Evolutionary conservation across 2,329 filamentous ascomycete genomes (phyloP).

Genomic region (Fusarium falciforme): DNA sequence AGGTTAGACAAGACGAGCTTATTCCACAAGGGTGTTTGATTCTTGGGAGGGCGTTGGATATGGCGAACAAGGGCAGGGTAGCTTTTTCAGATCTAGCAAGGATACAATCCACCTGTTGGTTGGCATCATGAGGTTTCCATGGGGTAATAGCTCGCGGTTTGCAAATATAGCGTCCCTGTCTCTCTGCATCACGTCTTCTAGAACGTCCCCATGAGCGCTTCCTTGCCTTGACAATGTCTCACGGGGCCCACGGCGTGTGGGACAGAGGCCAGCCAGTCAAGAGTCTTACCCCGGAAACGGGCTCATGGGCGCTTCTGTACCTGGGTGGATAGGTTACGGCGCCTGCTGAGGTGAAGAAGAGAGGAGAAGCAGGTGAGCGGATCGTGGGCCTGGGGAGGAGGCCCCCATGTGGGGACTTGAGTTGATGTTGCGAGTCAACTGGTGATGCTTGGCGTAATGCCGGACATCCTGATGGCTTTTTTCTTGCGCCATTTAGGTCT

Average conservation of each 20-base stretch:
- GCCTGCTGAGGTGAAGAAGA: neutral
- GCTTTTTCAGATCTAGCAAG: neutral
- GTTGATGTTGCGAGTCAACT: slow-evolving; percentile 1
- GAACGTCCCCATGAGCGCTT: neutral
- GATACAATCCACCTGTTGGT: slow-evolving; percentile 5
- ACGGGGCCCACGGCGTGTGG: neutral
- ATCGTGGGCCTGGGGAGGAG: slow-evolving; percentile 4
- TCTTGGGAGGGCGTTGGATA: neutral
- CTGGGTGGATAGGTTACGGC: neutral
- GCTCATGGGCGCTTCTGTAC: slow-evolving; percentile 3
- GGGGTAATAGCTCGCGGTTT: slow-evolving; percentile 1
- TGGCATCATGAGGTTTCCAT: neutral
- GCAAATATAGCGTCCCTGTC: slow-evolving; percentile 10
- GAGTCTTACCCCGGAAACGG: slow-evolving; percentile 20
- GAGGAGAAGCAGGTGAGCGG: neutral
- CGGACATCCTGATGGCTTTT: slow-evolving; percentile 13
- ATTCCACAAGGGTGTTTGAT: slow-evolving; percentile 10
- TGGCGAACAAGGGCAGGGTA: neutral
- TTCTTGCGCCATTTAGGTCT: slow-evolving; percentile 17
- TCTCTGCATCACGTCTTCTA: slow-evolving; percentile 1
- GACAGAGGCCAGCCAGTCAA: neutral
- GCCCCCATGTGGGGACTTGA: slow-evolving; percentile 13
- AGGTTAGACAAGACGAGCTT: slow-evolving; percentile 19
- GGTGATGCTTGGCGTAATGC: slow-evolving; percentile 25
- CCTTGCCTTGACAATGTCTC: neutral